Conservation (phyloP, 2,329 filamentous ascomycete species). For the Trichophyton rubrum region DNA sequence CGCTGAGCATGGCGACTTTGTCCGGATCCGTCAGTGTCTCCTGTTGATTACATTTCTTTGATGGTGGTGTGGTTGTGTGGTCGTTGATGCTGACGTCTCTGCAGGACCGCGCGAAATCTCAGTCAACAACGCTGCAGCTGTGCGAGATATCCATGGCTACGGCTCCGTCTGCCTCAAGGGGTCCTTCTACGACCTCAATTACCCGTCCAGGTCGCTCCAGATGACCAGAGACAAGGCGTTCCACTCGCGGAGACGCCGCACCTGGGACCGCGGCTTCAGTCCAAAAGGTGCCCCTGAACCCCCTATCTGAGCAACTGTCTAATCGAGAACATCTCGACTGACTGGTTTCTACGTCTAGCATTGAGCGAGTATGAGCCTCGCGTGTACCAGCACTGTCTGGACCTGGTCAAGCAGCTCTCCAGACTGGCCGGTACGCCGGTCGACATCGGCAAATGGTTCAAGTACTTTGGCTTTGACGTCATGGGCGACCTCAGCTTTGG, state of each 20-base stretch:
- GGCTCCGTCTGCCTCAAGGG: conserved; percentile 16
- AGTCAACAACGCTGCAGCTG: conserved; percentile 12
- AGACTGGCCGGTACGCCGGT: conserved; percentile 4
- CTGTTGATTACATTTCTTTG: not conserved
- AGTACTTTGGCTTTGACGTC: conserved; percentile 20
- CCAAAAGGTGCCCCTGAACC: conserved; percentile 15
- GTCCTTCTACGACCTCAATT: conserved; percentile 18
- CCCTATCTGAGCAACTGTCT: not conserved
- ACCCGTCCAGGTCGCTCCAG: conserved; percentile 16
- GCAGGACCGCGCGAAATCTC: conserved; percentile 16
- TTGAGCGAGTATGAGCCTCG: conserved; percentile 10
- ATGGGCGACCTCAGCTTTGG: conserved; percentile 30
- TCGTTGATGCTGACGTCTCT: not conserved
- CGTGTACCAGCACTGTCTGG: conserved; percentile 5
- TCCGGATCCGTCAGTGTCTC: conserved; percentile 17
- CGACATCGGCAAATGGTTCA: conserved; percentile 14
- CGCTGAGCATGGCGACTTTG: conserved; percentile 19
- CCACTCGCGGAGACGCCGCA: conserved; percentile 15
- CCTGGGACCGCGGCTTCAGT: conserved; percentile 24
- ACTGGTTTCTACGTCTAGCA: not conserved
- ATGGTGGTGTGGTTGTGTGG: not conserved
- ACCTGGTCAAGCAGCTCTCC: conserved; percentile 5
- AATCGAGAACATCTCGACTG: not conserved
- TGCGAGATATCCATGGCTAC: conserved; percentile 13
- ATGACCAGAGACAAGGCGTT: conserved; percentile 15